These are phyloP conservation scores for Tulasnella sp. DNA, from an alignment of 768 basidiomycete genomes.

Conservation along the genomic window DNA sequence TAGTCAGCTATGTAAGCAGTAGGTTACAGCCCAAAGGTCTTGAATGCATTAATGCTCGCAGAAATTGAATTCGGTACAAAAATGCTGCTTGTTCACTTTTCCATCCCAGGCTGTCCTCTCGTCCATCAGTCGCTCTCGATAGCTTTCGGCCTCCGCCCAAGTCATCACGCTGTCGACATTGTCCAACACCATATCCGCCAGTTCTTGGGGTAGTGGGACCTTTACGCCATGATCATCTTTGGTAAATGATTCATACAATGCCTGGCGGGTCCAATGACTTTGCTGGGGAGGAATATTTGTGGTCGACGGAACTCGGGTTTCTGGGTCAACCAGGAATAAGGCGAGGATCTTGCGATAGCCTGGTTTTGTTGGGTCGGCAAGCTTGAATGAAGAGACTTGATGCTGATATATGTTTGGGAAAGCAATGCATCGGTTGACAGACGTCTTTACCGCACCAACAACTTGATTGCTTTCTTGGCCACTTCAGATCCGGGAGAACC, in stretches of 20 bases:
- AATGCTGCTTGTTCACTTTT: background rate
- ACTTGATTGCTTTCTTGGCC: background rate
- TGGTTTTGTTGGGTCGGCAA: background rate
- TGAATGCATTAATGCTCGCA: background rate
- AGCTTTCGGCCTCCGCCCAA: background rate
- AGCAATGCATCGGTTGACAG: constrained; percentile 7
- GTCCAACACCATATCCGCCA: background rate
- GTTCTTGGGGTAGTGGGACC: background rate
- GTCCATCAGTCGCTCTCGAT: constrained; percentile 1
- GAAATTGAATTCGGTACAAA: background rate
- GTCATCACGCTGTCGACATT: background rate
- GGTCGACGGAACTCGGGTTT: constrained; percentile 37
- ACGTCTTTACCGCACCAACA: background rate
- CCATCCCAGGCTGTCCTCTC: background rate
- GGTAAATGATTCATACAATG: constrained; percentile 25
- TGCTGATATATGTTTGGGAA: constrained; percentile 16
- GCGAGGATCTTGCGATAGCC: background rate
- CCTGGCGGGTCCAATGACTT: constrained; percentile 37
- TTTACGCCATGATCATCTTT: background rate
- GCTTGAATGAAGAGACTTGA: background rate
- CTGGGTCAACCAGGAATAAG: background rate
- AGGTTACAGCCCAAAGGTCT: no score
- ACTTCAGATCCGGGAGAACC: no score
- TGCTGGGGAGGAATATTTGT: constrained; percentile 45
- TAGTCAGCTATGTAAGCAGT: no score